These are phyloP conservation scores for Drechslerella stenobrocha DNA, from an alignment of 2,329 filamentous ascomycete species.

Conservation along the genomic window DNA sequence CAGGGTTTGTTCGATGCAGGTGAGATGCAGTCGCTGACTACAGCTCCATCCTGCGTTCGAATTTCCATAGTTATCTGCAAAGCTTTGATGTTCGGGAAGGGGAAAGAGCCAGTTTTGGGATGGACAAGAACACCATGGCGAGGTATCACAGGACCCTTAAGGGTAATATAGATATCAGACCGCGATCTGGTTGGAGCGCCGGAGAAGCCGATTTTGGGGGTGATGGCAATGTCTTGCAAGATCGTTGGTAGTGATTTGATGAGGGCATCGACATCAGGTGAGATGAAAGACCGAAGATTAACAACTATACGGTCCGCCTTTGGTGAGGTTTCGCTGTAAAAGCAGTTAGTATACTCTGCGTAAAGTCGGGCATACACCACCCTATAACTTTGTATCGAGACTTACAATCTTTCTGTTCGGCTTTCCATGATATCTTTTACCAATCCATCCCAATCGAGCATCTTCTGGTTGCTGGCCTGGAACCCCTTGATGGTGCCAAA, in stretches of 20 bases:
- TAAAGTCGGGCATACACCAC: slow-evolving; percentile 47
- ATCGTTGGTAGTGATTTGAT: slow-evolving; percentile 86
- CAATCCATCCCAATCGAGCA: slow-evolving; percentile 53
- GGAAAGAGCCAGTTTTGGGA: slow-evolving; percentile 78
- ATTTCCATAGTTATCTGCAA: slow-evolving; percentile 89
- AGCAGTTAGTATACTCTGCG: not conserved
- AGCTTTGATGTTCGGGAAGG: slow-evolving; percentile 71
- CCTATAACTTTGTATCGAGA: no score
- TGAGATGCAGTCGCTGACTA: slow-evolving; percentile 85
- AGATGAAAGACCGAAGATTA: slow-evolving; percentile 75
- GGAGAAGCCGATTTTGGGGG: slow-evolving; percentile 88
- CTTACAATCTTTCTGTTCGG: slow-evolving; percentile 52
- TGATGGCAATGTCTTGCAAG: slow-evolving; percentile 77
- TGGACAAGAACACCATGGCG: slow-evolving; percentile 67
- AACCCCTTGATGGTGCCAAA: slow-evolving; percentile 45
- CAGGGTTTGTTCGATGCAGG: slow-evolving; percentile 78
- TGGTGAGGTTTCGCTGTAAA: slow-evolving; percentile 64
- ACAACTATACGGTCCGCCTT: slow-evolving; percentile 77
- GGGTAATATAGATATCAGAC: slow-evolving; percentile 91
- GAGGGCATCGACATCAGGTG: slow-evolving; percentile 75
- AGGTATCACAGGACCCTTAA: slow-evolving; percentile 76
- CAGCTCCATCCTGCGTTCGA: slow-evolving; percentile 70
- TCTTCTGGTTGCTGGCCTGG: slow-evolving; percentile 42
- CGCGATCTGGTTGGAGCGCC: slow-evolving; percentile 83
- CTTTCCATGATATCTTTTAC: slow-evolving; percentile 53